Evolutionary conservation across 228 moss, liverwort and hornwort species (phyloP), one percentile per base, ranked within the genome.

Genomic region (Sphagnum magellanicum): DNA sequence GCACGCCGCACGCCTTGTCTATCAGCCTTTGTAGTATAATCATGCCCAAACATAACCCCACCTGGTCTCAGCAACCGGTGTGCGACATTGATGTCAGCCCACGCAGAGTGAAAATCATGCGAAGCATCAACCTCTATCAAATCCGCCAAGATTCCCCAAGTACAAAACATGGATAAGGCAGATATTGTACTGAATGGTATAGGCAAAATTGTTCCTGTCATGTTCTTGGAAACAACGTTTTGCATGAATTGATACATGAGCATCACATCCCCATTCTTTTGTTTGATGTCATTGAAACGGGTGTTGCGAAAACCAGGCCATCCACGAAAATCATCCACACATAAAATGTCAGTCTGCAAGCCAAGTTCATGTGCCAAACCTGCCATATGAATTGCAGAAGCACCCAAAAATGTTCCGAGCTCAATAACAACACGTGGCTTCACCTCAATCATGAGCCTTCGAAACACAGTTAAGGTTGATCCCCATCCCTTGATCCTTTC

Each of bases 21-120:
- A 5, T 84, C 85, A 10, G 73, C 83, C 1, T 15, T 72, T 0
- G 77, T 83, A 69, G 68, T 84, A 17, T 98, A 98, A 70, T 98
- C 98, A 51, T 98, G 98, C 11, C 98, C 98, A 61, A 98, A 98
- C 74, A 98, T 92, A 48, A 93, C 91, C 14, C 98, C 98, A 4
- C 98, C 93, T 0, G 90, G 83, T 5, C 73, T 76, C 57, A 98
- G 75, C 73, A 90, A 53, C 4, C 67, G 48, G 57, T 60, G 81
- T 3, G 90, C 98, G 13, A 79, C 70, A 72, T 98, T 98, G 61
- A 98, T 82, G 79, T 98, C 98, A 3, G 83, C 59, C 91, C 90
- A 98, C 16, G 92, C 81, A 10, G 93, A 98, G 57, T 98, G 93
- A 10, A 98, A 98, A 60, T 98, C 93, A 63, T 98, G 98, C 0